Evolutionary conservation across 495 filamentous ascomycete species (phyloP), one percentile per base, ranked within the genome.

Genomic region (Daldinia vernicosa): DNA sequence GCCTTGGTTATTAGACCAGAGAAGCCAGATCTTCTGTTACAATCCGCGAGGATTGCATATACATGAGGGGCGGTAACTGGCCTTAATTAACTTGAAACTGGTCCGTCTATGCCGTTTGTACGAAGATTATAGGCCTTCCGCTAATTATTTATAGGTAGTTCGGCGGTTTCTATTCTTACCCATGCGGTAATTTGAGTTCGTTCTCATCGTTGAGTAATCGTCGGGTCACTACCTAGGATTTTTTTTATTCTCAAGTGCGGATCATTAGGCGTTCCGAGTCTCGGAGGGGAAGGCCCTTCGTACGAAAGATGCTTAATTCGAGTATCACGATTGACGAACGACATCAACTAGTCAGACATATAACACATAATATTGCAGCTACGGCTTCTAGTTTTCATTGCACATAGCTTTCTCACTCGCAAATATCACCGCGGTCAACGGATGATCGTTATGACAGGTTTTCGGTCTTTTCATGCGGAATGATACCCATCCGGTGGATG

Each of bases 401-500:
- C 62, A 71, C 63, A 63, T 71, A 62, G 52, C 43, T 58, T n/a
- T n/a, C 17, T 56, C 35, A 43, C 28, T 60, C 66, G 70, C 60
- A 65, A 37, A 72, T 66, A 69, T 67, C 52, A 24, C 57, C 12
- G 30, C 53, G 53, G 22, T 53, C 30, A 17, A 37, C 15, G 17
- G 47, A 62, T 52, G 65, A 61, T 47, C 19, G 58, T 50, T 43
- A 70, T 37, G 71, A 45, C 35, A 6, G 56, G 22, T 59, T 60
- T 65, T 47, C 45, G 26, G 32, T 74, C 24, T 64, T 70, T 68
- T 56, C 60, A 56, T 61, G 65, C 55, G 70, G 70, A 68, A 72
- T 72, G 70, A 72, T 72, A 72, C 70, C 70, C 62, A 66, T 66
- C 68, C 50, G 64, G 60, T 60, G 60, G 60, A 61, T 61, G 63